A percentile compares a stretch with the other conserved stretches of the same genome.
Conservation (phyloP, 805 yeast genomes). For the Wickerhamiella lipophila region DNA sequence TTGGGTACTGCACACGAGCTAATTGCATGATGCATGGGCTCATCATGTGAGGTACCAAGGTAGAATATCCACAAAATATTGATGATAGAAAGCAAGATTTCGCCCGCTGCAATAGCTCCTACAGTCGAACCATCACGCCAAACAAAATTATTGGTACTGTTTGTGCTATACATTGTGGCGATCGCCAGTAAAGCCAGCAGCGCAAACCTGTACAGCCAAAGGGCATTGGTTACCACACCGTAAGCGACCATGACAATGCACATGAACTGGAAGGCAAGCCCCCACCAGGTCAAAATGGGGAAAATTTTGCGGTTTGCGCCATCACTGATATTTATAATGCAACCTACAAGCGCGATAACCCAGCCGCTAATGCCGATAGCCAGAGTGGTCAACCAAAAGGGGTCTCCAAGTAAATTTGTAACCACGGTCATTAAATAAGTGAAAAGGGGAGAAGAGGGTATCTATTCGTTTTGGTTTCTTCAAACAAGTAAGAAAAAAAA, state of each 20-base stretch:
- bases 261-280: slow-evolving; percentile 63
- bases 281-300: slow-evolving; percentile 96
- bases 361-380: slow-evolving; percentile 66
- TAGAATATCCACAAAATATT: slow-evolving; percentile 78
- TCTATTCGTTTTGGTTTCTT: background rate
- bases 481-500: background rate
- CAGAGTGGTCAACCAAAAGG: slow-evolving; percentile 74
- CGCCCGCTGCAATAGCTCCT: slow-evolving; percentile 89
- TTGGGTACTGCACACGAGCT: slow-evolving; percentile 56
- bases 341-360: slow-evolving; percentile 82
- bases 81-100: slow-evolving; percentile 66
- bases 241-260: slow-evolving; percentile 40
- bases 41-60: slow-evolving; percentile 79
- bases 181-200: slow-evolving; percentile 47
- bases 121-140: slow-evolving; percentile 51
- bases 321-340: slow-evolving; percentile 41
- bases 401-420: slow-evolving; percentile 55
- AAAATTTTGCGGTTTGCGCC: slow-evolving; percentile 31
- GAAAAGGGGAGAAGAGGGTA: background rate
- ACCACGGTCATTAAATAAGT: slow-evolving; percentile 12
- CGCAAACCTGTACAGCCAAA: slow-evolving; percentile 51
- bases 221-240: slow-evolving; percentile 46
- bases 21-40: slow-evolving; percentile 73
- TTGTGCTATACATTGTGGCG: slow-evolving; percentile 74
- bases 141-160: slow-evolving; percentile 67